Evolutionary conservation across 345 rosid genomes (phyloP).

Genomic region (Linum usitatissimum): DNA sequence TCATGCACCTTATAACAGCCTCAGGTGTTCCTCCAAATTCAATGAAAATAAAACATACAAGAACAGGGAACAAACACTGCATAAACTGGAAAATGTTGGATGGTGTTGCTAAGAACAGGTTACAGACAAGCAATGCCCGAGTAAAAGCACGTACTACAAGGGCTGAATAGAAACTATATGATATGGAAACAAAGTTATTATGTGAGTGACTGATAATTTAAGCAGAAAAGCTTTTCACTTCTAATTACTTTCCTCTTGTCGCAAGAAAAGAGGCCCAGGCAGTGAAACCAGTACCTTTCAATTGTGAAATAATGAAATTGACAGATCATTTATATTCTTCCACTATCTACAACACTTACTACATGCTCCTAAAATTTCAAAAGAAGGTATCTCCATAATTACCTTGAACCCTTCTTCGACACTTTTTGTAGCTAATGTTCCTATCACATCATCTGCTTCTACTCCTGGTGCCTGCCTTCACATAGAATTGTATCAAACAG

Average conservation of each 20-base stretch:
- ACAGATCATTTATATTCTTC: conserved; percentile 1
- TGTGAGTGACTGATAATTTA: no score
- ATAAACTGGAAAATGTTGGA: no score
- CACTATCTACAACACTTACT: neutral
- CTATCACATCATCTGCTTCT: conserved; percentile 98
- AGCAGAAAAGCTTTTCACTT: no score
- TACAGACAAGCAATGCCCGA: neutral
- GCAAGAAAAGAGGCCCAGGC: conserved; percentile 3
- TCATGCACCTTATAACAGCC: neutral
- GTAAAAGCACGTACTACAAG: neutral
- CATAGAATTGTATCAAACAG: conserved; percentile 20
- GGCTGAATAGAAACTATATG: neutral
- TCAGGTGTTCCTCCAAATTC: neutral
- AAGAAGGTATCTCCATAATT: conserved; percentile 10
- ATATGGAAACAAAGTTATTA: neutral
- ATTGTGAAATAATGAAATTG: neutral
- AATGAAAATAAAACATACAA: neutral
- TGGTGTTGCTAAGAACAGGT: no score
- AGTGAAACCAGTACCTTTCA: neutral
- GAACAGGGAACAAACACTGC: no score
- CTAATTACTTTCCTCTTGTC: neutral
- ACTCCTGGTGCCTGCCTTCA: conserved; percentile 81
- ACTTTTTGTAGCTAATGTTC: conserved; percentile 82
- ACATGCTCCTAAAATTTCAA: conserved; percentile 1
- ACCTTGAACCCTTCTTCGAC: conserved; percentile 77